Evolutionary conservation across 2,329 filamentous ascomycete species (phyloP), one percentile per base, ranked within the genome.

Genomic region (Pseudonectria foliicola): DNA sequence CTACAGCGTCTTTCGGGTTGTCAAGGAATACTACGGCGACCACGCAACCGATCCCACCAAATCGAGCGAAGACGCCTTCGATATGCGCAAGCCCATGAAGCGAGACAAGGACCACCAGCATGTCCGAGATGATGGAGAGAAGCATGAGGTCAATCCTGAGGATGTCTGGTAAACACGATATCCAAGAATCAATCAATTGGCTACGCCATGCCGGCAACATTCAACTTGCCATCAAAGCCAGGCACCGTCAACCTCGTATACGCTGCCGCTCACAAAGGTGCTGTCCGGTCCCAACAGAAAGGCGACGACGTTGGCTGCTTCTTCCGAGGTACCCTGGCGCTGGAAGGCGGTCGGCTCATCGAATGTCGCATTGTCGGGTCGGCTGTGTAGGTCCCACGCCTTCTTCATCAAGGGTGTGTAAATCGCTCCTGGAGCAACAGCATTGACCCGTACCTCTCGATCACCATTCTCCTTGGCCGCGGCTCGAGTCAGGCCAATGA

Each of bases 11-110:
- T 98, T 84, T 63, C 74, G 92, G 29, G 77, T 86, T 8, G 90
- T 98, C 29, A 80, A 87, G 50, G 83, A 84, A 52, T 98, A 98
- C 61, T 98, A 98, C 55, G 86, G 84, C 44, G 89, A 95, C 56
- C 85, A 93, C 56, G 75, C 80, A 21, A 73, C 67, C 34, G 74
- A 78, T 35, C 75, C 77, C 4, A 75, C 71, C 8, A 68, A 73
- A 40, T 67, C 66, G 12, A 75, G 77, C 33, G 88, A 94, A 61
- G 90, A 96, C 66, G 92, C 90, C 13, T 92, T 86, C 59, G 92
- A 98, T 64, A 98, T 98, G 92, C 78, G 92, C 46, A 96, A 95
- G 60, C 77, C 87, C 25, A 77, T 90, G 66, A 84, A 76, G 61
- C 75, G 89, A 53, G 92, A 98, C 63, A 76, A 73, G 59, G 75